Evolutionary conservation across 371 early-diverging fungal genomes (phyloP), one percentile per base, ranked within the genome.

Genomic region (Scutellospora calospora): DNA sequence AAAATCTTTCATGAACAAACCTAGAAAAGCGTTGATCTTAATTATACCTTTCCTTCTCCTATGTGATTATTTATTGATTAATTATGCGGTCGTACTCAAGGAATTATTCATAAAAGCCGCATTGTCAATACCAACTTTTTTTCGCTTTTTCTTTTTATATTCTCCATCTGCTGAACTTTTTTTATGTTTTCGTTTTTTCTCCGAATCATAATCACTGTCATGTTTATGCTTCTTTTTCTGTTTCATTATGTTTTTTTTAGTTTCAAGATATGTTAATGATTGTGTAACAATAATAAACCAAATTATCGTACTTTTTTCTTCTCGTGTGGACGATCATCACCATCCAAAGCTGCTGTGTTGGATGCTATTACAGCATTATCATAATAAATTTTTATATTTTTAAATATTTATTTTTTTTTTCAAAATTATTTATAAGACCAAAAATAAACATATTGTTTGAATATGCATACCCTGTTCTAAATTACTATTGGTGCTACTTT

Each of bases 111-210:
- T 45, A 45, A 45, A 4, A 4, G 45, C 45, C 5, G 45, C 45
- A 45, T 45, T 45, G 4, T 45, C 45, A 45, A 45, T 45, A 68
- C 68, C 31, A 14, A 68, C 68, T 22, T 38, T 68, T 38, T 68
- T 68, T 41, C 68, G 68, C 41, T 68, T 68, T 35, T 68, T 68
- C 35, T 68, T 65, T 35, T 35, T 65, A 20, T 65, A 65, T 65
- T 65, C 65, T 65, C 38, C 65, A 65, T 65, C 65, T 5, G 16
- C 31, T 18, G 31, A 31, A 41, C 35, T 41, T 41, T 33, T 68
- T 68, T 63, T 63, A 68, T 68, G 68, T 22, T 68, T 68, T 68
- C 68, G 38, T 41, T 68, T 68, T 68, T 41, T 68, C 9, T 68
- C 68, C 5, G n/a, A 20, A 38, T 68, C 68, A 68, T 68, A 68